phyloP scores from a whole-genome alignment of 352 stramenopile species.

The Lagenidium giganteum region DNA sequence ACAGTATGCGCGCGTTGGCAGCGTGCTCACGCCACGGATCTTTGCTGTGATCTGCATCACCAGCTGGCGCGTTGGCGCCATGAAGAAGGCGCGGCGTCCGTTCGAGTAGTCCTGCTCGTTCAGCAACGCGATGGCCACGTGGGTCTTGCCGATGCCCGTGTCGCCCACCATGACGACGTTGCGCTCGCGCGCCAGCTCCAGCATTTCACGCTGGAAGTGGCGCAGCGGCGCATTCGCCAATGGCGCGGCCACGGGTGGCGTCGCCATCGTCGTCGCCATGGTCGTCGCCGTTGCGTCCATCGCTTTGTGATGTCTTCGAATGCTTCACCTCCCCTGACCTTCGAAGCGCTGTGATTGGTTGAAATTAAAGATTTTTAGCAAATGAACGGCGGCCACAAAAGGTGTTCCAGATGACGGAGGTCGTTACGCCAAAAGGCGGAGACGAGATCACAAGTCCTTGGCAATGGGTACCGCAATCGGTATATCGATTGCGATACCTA shows the following conservation, averaged over 20 bases:
- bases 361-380: no score
- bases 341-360: no score
- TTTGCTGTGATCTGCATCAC: slow-evolving; percentile 78
- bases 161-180: slow-evolving; percentile 84
- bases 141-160: slow-evolving; percentile 85
- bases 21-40: slow-evolving; percentile 53
- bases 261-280: neutral
- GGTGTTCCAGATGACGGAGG: no score
- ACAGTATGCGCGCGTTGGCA: slow-evolving; percentile 52
- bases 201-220: slow-evolving; percentile 60
- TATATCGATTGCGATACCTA: no score
- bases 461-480: no score
- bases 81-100: slow-evolving; percentile 68
- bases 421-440: no score
- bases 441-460: no score
- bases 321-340: no score
- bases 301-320: no score
- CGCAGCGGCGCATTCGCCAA: slow-evolving; percentile 34
- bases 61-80: slow-evolving; percentile 77
- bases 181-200: slow-evolving; percentile 58
- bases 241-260: no score
- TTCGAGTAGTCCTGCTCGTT: slow-evolving; percentile 67
- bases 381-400: no score
- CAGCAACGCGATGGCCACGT: slow-evolving; percentile 72
- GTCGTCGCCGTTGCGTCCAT: neutral